phyloP scores from a whole-genome alignment of 169 alveolate genomes.

The Amoebophrya sp. region DNA sequence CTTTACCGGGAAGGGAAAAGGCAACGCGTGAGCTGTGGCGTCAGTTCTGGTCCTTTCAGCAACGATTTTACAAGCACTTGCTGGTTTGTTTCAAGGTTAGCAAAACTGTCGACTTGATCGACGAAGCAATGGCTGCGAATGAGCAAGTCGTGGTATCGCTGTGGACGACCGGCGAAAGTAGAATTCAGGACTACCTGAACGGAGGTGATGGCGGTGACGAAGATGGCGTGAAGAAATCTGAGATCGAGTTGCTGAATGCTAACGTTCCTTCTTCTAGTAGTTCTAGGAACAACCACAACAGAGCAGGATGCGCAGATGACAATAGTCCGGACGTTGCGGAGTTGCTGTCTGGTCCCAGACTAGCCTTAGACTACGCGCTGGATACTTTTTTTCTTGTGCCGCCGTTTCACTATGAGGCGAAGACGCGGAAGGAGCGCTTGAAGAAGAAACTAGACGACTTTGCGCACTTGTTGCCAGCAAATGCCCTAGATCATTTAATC shows the following conservation, averaged over 20 bases:
- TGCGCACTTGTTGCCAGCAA: background rate
- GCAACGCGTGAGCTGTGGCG: background rate
- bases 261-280: no score
- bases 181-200: background rate
- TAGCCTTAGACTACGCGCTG: background rate
- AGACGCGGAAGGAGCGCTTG: background rate
- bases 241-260: no score
- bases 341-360: background rate
- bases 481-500: conserved; percentile 8
- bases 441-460: background rate
- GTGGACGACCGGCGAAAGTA: background rate
- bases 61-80: background rate
- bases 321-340: background rate
- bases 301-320: background rate
- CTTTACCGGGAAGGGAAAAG: background rate
- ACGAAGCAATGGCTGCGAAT: background rate
- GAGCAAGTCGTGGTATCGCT: background rate
- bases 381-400: background rate
- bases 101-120: background rate
- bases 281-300: no score
- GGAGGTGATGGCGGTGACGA: background rate
- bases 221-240: no score
- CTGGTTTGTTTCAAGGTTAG: background rate
- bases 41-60: background rate
- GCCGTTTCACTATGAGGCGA: background rate